Evolutionary conservation across 1,284 basidiomycete genomes (phyloP), one percentile per base, ranked within the genome.

Genomic region (Phylloporus sp.): DNA sequence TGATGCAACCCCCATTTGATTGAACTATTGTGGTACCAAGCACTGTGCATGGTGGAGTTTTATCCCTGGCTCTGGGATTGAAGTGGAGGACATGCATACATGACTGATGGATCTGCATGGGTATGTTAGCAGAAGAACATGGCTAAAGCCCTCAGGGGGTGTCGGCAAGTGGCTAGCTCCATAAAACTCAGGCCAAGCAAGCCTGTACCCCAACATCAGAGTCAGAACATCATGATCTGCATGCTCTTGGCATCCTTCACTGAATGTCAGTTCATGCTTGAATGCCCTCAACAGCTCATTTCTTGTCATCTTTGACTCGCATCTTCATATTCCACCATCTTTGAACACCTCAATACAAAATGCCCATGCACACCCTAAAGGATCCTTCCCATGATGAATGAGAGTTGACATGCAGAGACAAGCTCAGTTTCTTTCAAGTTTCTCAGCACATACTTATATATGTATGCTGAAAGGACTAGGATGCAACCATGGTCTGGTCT

Each of bases 351-450:
- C 84, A 20, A 67, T 85, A 12, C 78, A 83, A 15, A 74, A 73
- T 3, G 80, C 84, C 32, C 32, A 32, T 7, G 71, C 17, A 84
- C 32, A 32, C 32, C 32, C 86, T 65, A 81, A 92, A 58, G 76
- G 82, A 82, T 90, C 32, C 78, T 92, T 15, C 81, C 81, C 23
- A 82, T 60, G 10, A 49, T 88, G 91, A 66, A 73, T 78, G 67
- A 32, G 32, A 32, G 32, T 32, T 32, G 32, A 32, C 32, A 32
- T 32, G 69, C 70, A 85, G 62, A 75, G 76, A 89, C 86, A 92
- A 70, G 86, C 87, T 0, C 88, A 90, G 68, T 84, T 91, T 4
- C 82, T 92, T 25, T 80, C 82, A 3, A 84, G 90, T 66, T 89
- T 85, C 70, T 89, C 87, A 1, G 88, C 85, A 0, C 85, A 91